Base-by-base conservation (phyloP, 2,329 filamentous ascomycete species). In the Penicillium hordei region DNA sequence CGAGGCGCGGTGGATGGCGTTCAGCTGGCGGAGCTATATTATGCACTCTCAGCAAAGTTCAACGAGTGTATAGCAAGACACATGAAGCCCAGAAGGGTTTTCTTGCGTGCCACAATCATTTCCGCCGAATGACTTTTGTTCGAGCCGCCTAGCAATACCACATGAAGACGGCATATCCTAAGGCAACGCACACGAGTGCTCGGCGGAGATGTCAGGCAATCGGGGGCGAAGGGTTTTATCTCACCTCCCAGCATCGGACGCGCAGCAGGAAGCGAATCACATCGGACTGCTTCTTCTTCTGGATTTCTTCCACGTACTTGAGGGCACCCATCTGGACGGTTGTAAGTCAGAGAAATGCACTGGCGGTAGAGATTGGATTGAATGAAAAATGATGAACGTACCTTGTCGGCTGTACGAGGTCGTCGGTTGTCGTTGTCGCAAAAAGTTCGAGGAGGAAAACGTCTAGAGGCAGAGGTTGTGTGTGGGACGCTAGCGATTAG, bases 201-300 rank as follows among this genome's bases (percentile, higher is more conserved):
- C 70, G 71, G 70, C 68, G 70, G 71, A 66, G 67, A 72, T 72
- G 68, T 73, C 67, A 72, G 71, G 70, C 63, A 60, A 67, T 71
- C 68, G 71, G 66, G 64, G 62, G 65, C 66, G 64, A 68, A 68
- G 68, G 70, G 61, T 55, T 67, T 72, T 67, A 65, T 76, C 78
- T 81, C 78, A 81, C 93, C 91, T 99, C 94, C 94, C 94, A 99
- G 93, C 94, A 99, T 85, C 94, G 93, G 79, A 96, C 50, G 82
- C 92, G 93, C 83, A 97, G 91, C 84, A 99, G 89, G 88, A 99
- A 99, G 86, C 93, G 93, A 86, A 97, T 91, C 79, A 99, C 90
- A 88, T 99, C 94, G 82, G 91, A 96, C 89, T 99, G 94, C 92
- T 99, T 99, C 91, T 96, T 97, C 92, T 99, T 97, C 83, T 97